Evolutionary conservation across 108 stramenopile species (phyloP).

Genomic region (Fistulifera pelliculosa): DNA sequence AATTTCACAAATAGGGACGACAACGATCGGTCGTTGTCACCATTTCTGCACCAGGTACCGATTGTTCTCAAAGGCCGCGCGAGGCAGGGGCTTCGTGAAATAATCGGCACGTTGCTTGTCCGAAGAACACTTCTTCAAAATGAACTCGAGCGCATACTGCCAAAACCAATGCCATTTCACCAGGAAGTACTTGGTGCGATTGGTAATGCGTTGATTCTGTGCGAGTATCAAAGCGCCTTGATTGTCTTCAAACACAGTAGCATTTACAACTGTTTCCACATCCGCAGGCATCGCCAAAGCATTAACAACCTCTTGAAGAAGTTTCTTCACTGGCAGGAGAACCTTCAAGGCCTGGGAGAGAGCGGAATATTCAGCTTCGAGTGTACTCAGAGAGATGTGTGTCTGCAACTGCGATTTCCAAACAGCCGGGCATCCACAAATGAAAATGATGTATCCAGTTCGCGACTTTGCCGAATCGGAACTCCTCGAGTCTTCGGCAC

Average conservation of each 20-base stretch:
- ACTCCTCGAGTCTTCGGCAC: neutral
- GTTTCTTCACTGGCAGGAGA: slow-evolving; percentile 15
- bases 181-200: slow-evolving; percentile 28
- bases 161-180: slow-evolving; percentile 20
- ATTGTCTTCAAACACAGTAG: slow-evolving; percentile 26
- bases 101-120: slow-evolving; percentile 23
- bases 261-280: slow-evolving; percentile 4
- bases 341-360: too few relatives aligned
- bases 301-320: slow-evolving; percentile 9
- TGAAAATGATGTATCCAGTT: slow-evolving; percentile 23
- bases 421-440: slow-evolving; percentile 18
- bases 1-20: too few relatives aligned
- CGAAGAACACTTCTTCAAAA: slow-evolving; percentile 15
- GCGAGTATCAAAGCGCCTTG: slow-evolving; percentile 17
- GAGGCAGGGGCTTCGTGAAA: slow-evolving; percentile 20
- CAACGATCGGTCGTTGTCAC: too few relatives aligned
- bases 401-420: slow-evolving; percentile 34
- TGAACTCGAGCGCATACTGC: neutral
- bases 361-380: too few relatives aligned
- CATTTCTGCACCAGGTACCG: slow-evolving; percentile 17
- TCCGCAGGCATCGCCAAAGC: neutral
- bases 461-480: slow-evolving; percentile 3
- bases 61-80: slow-evolving; percentile 7
- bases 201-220: slow-evolving; percentile 13
- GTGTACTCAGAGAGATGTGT: slow-evolving; percentile 11